Evolutionary conservation across 768 basidiomycete genomes (phyloP), one percentile per base, ranked within the genome.

Genomic region (Cytidiella melzeri): DNA sequence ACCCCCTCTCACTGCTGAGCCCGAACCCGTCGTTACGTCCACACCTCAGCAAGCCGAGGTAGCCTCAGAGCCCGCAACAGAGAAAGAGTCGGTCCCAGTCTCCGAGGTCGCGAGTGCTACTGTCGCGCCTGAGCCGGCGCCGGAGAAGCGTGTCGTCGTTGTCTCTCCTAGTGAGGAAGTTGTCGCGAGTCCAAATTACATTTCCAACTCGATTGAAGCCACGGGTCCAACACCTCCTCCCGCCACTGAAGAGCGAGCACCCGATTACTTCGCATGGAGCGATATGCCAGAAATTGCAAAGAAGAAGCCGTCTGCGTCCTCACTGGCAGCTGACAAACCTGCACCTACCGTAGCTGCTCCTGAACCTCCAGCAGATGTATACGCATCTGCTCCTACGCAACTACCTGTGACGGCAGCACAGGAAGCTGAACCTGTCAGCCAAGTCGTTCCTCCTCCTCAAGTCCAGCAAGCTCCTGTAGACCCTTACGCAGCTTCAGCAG

Each of bases 191-290:
- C 43, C 26, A 9, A 9, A 42, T 24, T 23, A 24, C 30, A 40
- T 27, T 18, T 15, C 28, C 4, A 20, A 51, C 19, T 24, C 38
- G 15, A 47, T 49, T 11, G 46, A 36, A 3, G 42, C 50, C 10
- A 45, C 52, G 7, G 39, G 41, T 24, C 40, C 41, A 1, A 47
- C 42, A 1, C 48, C 41, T 4, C 47, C 54, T 2, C 37, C 25
- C 4, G 38, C 19, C 1, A 27, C 44, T 4, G 58, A 59, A 28
- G 56, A 55, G 6, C 47, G 43, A 2, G 52, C 52, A 12, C 38
- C 55, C 1, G 61, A 62, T 39, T 58, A 60, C 41, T 62, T 62
- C 48, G 55, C 59, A 1, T 58, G 47, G 50, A 34, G 46, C 28
- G 51, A 54, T 43, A 50, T 43, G 15, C 41, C 53, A 5, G 45